Evolutionary conservation across 2,329 filamentous ascomycete species (phyloP), one percentile per base, ranked within the genome.

Genomic region (Pseudogymnoascus sp.): DNA sequence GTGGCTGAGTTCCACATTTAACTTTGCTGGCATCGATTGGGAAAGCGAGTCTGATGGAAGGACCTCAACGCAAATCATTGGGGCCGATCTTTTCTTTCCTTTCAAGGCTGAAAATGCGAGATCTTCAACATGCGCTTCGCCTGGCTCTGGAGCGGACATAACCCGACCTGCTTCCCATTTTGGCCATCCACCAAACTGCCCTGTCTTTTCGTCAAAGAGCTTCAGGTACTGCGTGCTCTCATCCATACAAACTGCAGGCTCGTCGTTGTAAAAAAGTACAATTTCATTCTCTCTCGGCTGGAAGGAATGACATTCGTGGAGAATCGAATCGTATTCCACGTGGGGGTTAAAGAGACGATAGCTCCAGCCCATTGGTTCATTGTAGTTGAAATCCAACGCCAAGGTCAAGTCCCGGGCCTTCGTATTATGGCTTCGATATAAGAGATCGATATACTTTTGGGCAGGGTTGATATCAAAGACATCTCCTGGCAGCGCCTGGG

Each of bases 211-310:
- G 18, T 60, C 34, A 31, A 60, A 38, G 7, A 60, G 34, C 38
- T 31, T 42, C 23, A 60, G 34, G 12, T 38, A 60, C 25, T 60
- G 59, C 31, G 59, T 60, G 10, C 18, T 23, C 25, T 60, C 59
- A 23, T 60, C 59, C 36, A 62, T 25, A 38, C 28, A 14, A 38
- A 60, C 8, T 38, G 21, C 18, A 6, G 18, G 11, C 38, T 36
- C 8, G 18, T 40, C 42, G 18, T 11, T 61, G 42, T 62, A 63
- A 18, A 63, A 61, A 25, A 63, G 62, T 3, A 63, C 62, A 21
- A 63, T 34, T 50, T 63, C 62, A 31, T 59, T 59, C 36, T 63
- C 40, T 59, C 62, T 61, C n/a, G 62, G 62, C 18, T 61, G 28
- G 31, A 62, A 63, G 4, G 61, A 63, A 53, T 60, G 61, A 25